Conservation (phyloP, 78 protist genomes). For the Dictyostelium capitatum region DNA sequence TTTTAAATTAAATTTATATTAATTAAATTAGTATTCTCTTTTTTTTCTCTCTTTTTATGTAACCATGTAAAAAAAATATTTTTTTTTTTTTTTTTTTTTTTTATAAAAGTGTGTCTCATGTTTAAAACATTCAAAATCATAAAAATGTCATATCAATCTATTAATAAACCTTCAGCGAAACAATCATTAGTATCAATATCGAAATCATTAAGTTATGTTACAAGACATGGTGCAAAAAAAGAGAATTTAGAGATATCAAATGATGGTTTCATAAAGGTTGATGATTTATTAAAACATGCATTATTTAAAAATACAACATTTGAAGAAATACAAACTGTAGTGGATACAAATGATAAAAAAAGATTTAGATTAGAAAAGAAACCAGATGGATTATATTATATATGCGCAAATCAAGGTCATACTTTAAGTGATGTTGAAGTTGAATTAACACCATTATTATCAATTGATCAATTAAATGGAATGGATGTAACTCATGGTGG, state of each 20-base stretch:
- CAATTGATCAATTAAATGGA: not conserved
- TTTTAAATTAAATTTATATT: no score
- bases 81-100: not conserved
- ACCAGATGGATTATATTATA: not conserved
- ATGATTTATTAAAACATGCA: constrained; percentile 32
- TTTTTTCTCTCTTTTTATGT: no score
- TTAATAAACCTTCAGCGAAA: not conserved
- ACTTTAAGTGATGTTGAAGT: constrained; percentile 39
- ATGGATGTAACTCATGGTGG: constrained; percentile 34
- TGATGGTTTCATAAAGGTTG: constrained; percentile 25
- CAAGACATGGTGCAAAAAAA: constrained; percentile 51
- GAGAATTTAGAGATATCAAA: constrained; percentile 2
- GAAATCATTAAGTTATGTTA: constrained; percentile 8
- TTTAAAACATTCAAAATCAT: not conserved
- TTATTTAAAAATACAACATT: constrained; percentile 10
- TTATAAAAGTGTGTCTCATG: no score
- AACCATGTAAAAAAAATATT: not conserved
- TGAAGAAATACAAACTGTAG: constrained; percentile 23
- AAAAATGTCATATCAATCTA: constrained; percentile 2
- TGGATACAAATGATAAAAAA: constrained; percentile 65
- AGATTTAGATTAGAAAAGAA: constrained; percentile 23
- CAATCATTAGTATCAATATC: constrained; percentile 2
- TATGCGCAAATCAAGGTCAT: constrained; percentile 72
- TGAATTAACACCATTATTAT: not conserved
- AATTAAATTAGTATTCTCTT: no score